Conservation (phyloP, 2,329 filamentous ascomycete species). For the Tolypocladium guangdongense region DNA sequence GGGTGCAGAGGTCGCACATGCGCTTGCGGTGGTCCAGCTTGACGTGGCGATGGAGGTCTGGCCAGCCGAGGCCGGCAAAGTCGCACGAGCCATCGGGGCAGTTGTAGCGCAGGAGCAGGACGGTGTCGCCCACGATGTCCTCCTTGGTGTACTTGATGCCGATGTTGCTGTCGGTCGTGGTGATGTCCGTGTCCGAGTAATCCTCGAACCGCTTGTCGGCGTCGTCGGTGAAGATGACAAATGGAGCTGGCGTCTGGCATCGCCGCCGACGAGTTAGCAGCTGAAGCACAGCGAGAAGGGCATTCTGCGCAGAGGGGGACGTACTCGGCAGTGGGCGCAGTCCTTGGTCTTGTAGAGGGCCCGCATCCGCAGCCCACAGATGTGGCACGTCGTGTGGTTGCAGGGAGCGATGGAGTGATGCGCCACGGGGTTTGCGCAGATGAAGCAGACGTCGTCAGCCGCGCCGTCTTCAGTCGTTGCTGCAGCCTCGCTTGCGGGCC, state of each 20-base stretch:
- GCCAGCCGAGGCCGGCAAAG: conserved; percentile 63
- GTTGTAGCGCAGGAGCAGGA: conserved; percentile 83
- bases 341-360: conserved; percentile 94
- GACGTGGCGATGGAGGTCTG: conserved; percentile 61
- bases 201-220: conserved; percentile 73
- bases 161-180: conserved; percentile 69
- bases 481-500: conserved; percentile 12
- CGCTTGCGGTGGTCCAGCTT: conserved; percentile 71
- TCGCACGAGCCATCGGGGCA: conserved; percentile 76
- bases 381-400: conserved; percentile 94
- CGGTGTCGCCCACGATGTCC: conserved; percentile 84
- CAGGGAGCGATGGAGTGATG: conserved; percentile 87
- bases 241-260: conserved; percentile 54
- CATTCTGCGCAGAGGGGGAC: conserved; percentile 17
- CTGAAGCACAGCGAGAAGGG: background rate
- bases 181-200: conserved; percentile 64
- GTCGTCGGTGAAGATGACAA: conserved; percentile 88
- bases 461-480: conserved; percentile 16
- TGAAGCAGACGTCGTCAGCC: conserved; percentile 72
- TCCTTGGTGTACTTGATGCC: conserved; percentile 85
- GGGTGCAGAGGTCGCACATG: conserved; percentile 82
- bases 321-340: conserved; percentile 87
- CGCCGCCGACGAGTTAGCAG: conserved; percentile 8
- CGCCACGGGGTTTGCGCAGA: conserved; percentile 82
- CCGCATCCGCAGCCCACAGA: conserved; percentile 81